Evolutionary conservation across 202 grass and related monocot species (phyloP).

Genomic region (Schoenoplectus triqueter): DNA sequence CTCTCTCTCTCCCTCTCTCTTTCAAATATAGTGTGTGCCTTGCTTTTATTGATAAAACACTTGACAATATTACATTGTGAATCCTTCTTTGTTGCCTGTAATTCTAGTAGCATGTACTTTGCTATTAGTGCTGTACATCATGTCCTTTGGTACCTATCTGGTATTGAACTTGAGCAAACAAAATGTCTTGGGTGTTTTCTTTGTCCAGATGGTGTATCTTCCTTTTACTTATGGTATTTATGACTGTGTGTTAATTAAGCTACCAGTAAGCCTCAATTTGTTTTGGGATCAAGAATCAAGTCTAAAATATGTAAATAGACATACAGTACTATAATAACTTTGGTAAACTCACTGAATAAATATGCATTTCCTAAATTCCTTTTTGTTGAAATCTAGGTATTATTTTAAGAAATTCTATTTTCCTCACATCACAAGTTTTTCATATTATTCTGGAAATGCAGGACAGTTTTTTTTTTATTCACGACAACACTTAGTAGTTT

Average conservation of each 20-base stretch:
- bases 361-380: constrained; percentile 25
- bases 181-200: constrained; percentile 4
- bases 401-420: not conserved
- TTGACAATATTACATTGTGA: not conserved
- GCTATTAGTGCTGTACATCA: too few species aligned
- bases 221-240: not conserved
- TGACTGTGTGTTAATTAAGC: not conserved
- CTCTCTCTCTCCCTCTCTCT: not conserved
- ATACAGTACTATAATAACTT: too few species aligned
- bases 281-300: constrained; percentile 13
- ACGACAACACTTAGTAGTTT: not conserved
- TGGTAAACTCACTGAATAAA: too few species aligned
- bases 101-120: too few species aligned
- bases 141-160: not conserved
- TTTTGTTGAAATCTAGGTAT: constrained; percentile 17
- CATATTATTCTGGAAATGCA: not conserved
- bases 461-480: not conserved
- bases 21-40: not conserved
- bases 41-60: not conserved
- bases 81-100: not conserved
- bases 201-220: not conserved
- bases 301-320: not conserved
- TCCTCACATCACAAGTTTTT: not conserved
- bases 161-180: not conserved
- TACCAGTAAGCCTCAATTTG: constrained; percentile 14